Evolutionary conservation across 805 yeast species (phyloP), one percentile per base, ranked within the genome.

Genomic region (Hanseniaspora singularis): DNA sequence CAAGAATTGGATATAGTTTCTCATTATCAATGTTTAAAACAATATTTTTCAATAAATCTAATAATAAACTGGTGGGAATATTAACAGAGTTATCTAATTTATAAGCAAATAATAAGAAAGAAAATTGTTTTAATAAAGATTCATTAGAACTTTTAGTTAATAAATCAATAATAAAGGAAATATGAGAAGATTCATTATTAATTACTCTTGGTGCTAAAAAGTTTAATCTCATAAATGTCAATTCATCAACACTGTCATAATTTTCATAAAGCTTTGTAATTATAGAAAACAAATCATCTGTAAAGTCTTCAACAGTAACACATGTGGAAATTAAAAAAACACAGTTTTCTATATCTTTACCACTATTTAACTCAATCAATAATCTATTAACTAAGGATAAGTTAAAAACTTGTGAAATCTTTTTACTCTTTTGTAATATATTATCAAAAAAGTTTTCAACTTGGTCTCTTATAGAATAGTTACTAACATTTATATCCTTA

Each of bases 401-500:
- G n/a, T n/a, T n/a, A n/a, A n/a, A n/a, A n/a, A n/a, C n/a, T n/a
- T n/a, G n/a, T n/a, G n/a, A n/a, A n/a, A n/a, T n/a, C n/a, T 23
- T 36, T 22, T 36, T 36, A 23, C 20, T 20, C 20, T 36, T 28
- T n/a, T 22, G 20, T 7, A 19, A 4, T 6, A 15, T 22, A 10
- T 23, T 31, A 10, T 40, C 20, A 19, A 40, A 40, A 28, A 34
- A 24, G 5, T 12, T 16, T 36, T 40, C 45, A 15, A 47, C 34
- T 26, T 47, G 50, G 30, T 46, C 43, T 28, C 49, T 38, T 10
- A 46, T 12, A n/a, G n/a, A 23, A 24, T 27, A 33, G 19, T n/a
- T 33, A 12, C 26, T 33, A 24, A 26, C n/a, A 14, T 30, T 36
- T 30, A 39, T 15, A 34, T 44, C 41, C 18, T 31, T 23, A 28